These are phyloP conservation scores for Apiotrichum laibachii DNA, from an alignment of 1,284 basidiomycete genomes.

Conservation along the genomic window DNA sequence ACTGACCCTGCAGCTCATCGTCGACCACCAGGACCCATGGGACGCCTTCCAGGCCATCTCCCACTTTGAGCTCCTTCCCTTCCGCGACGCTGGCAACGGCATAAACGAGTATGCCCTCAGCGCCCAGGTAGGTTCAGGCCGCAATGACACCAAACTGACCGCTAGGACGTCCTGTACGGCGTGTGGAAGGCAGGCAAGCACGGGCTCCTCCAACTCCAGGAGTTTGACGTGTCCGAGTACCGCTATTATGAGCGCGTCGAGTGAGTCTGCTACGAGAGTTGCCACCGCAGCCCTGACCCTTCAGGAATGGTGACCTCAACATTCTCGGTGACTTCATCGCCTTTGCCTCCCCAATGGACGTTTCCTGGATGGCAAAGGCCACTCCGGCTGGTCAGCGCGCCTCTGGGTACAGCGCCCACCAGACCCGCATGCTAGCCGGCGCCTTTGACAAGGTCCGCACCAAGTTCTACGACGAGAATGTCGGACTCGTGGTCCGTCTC, in stretches of 20 bases:
- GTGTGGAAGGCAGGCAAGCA: constrained; percentile 90
- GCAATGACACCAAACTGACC: constrained; percentile 10
- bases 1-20: constrained; percentile 69
- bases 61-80: constrained; percentile 86
- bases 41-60: constrained; percentile 91
- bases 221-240: constrained; percentile 61
- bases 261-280: constrained; percentile 29
- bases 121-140: not conserved
- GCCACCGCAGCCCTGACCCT: not conserved
- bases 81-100: constrained; percentile 92
- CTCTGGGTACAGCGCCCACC: constrained; percentile 2
- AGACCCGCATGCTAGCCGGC: constrained; percentile 60
- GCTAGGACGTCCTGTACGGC: constrained; percentile 83
- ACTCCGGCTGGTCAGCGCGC: constrained; percentile 1
- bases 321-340: constrained; percentile 84
- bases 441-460: constrained; percentile 85
- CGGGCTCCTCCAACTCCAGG: constrained; percentile 83
- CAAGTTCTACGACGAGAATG: constrained; percentile 80
- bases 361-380: constrained; percentile 23
- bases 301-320: constrained; percentile 90
- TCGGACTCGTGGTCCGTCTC: constrained; percentile 89
- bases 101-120: constrained; percentile 87
- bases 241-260: constrained; percentile 92
- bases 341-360: constrained; percentile 84
- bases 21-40: constrained; percentile 86